These are phyloP conservation scores for Globisporangium irregulare DNA, from an alignment of 352 stramenopile genomes.

Conservation along the genomic window DNA sequence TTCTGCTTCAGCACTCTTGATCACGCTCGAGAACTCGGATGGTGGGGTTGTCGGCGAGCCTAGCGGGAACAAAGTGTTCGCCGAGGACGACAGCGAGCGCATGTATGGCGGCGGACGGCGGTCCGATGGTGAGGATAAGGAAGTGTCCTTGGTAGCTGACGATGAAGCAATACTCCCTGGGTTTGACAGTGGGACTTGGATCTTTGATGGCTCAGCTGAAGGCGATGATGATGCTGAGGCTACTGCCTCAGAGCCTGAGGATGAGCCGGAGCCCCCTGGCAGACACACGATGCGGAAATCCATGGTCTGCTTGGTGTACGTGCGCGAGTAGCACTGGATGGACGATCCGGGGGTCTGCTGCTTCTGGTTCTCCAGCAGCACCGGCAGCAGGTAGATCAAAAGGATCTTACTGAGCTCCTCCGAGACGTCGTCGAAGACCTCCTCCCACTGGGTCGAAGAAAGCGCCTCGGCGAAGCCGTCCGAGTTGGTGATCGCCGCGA, in stretches of 20 bases:
- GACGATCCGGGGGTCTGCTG: constrained; percentile 16
- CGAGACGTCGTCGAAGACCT: constrained; percentile 49
- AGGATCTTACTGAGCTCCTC: constrained; percentile 57
- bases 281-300: constrained; percentile 50
- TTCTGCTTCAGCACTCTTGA: constrained; percentile 6
- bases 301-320: constrained; percentile 57
- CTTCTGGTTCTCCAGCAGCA: constrained; percentile 34
- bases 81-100: constrained; percentile 19
- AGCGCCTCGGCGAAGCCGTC: constrained; percentile 14
- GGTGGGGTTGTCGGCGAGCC: not conserved
- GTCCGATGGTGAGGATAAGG: not conserved
- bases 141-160: not conserved
- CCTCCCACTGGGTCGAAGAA: constrained; percentile 22
- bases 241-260: not conserved
- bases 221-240: not conserved
- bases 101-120: constrained; percentile 11
- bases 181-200: not conserved
- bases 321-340: constrained; percentile 56
- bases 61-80: constrained; percentile 5
- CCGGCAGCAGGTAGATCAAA: constrained; percentile 51
- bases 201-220: not conserved
- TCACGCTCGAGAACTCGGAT: constrained; percentile 13
- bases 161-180: not conserved
- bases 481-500: constrained; percentile 27
- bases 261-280: not conserved